A percentile compares a stretch with the other conserved stretches of the same genome.
These are phyloP conservation scores for Ampelocalamus luodianensis DNA, from an alignment of 176 grass and related monocot species.

Conservation along the genomic window DNA sequence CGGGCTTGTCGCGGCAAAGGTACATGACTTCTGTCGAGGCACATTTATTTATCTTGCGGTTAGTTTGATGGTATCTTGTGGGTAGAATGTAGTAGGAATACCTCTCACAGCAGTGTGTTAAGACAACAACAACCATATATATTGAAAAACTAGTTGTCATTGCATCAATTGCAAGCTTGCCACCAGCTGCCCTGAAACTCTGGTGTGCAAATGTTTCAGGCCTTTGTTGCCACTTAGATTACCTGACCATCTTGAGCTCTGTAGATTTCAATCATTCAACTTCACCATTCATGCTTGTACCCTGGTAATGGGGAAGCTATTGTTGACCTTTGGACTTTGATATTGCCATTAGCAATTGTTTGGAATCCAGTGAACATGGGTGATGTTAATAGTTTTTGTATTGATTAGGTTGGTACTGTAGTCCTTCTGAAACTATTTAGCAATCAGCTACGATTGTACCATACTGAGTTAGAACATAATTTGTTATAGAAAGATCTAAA, in stretches of 20 bases:
- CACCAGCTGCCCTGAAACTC: background rate
- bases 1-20: constrained; percentile 93
- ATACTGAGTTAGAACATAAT: constrained; percentile 18
- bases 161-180: background rate
- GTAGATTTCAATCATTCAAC: background rate
- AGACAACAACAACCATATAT: background rate
- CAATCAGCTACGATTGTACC: background rate
- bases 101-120: background rate
- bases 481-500: background rate
- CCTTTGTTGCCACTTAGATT: background rate
- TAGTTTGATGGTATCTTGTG: constrained; percentile 12
- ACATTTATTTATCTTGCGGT: constrained; percentile 1
- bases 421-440: background rate
- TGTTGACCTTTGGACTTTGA: background rate
- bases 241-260: background rate
- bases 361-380: background rate
- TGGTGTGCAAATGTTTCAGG: background rate
- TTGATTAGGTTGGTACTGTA: background rate
- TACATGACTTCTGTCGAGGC: constrained; percentile 39
- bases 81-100: background rate
- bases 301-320: background rate
- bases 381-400: background rate
- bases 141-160: background rate
- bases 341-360: background rate
- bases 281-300: background rate